Percentiles rank a stretch among this genome's conserved stretches.
These are phyloP conservation scores for Polytolypa hystricis DNA, from an alignment of 2,329 filamentous ascomycete species.

Conservation along the genomic window DNA sequence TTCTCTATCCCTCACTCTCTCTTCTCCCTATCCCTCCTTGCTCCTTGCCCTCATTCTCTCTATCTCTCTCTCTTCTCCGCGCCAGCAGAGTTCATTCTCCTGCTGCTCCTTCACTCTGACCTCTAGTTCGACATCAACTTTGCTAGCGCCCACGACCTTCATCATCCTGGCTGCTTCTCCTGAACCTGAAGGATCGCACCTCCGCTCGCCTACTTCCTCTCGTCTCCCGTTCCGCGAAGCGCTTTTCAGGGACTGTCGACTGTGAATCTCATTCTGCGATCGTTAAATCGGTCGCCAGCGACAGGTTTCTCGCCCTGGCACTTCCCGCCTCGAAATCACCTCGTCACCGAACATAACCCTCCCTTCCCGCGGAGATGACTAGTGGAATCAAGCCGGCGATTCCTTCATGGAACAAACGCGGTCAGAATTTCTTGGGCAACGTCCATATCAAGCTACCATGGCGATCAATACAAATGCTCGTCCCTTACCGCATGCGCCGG, in stretches of 20 bases:
- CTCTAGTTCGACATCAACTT: conserved; percentile 2
- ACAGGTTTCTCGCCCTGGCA: too few relatives aligned
- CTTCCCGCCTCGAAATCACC: too few relatives aligned
- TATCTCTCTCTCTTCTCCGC: conserved; percentile 6
- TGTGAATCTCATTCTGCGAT: too few relatives aligned
- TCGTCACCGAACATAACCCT: too few relatives aligned
- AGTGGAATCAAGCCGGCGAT: conserved; percentile 24
- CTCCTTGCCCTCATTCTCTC: conserved; percentile 8
- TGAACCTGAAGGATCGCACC: neutral
- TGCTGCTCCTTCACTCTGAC: neutral
- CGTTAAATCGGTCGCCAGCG: too few relatives aligned
- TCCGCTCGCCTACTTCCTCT: conserved; percentile 7
- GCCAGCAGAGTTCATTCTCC: neutral
- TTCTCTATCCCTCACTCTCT: conserved; percentile 8
- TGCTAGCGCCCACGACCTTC: too few relatives aligned
- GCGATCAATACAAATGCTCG: conserved; percentile 38
- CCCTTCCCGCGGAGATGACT: conserved; percentile 6
- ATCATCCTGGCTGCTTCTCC: neutral
- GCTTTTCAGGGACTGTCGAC: too few relatives aligned
- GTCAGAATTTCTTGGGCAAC: conserved; percentile 33
- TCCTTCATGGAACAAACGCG: conserved; percentile 38
- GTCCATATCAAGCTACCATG: conserved; percentile 38
- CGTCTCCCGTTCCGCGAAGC: conserved; percentile 12
- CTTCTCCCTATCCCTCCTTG: conserved; percentile 5
- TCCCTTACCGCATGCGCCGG: conserved; percentile 56